Conservation (phyloP, 169 alveolate genomes). For the Plasmodium inui region DNA sequence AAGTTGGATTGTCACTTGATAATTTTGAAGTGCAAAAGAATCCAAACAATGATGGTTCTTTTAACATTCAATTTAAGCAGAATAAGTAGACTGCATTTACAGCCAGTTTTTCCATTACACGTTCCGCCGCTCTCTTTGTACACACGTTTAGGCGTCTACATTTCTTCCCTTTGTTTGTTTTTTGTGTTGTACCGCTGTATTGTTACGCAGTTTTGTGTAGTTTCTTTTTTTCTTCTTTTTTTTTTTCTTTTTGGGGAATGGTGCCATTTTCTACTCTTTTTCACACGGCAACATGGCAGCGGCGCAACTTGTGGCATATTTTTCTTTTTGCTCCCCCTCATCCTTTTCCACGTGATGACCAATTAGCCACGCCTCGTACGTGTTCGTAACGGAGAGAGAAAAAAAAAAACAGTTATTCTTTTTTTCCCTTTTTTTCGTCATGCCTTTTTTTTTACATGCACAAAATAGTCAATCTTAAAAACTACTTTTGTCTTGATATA, state of each 20-base stretch:
- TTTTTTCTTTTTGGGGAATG: no score
- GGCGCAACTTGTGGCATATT: no score
- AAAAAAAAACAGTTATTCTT: no score
- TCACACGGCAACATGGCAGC: no score
- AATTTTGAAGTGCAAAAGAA: slow-evolving; percentile 94
- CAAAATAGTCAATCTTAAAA: background rate
- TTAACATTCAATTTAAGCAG: slow-evolving; percentile 93
- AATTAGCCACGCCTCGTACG: no score
- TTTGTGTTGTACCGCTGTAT: background rate
- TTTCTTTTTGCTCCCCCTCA: no score
- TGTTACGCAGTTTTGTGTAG: background rate
- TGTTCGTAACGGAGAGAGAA: no score
- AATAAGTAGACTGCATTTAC: slow-evolving; percentile 29
- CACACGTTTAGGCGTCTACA: background rate
- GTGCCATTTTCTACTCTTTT: no score
- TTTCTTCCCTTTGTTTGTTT: background rate
- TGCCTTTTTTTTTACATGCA: background rate
- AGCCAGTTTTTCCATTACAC: background rate
- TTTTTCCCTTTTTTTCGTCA: background rate
- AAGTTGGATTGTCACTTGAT: slow-evolving; percentile 94
- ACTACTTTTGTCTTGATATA: background rate
- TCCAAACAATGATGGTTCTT: slow-evolving; percentile 92
- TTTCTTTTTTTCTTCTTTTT: background rate
- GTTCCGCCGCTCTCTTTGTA: background rate
- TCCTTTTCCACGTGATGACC: no score